Conservation (phyloP, 257 asterid species). For the Scutellaria barbata region DNA sequence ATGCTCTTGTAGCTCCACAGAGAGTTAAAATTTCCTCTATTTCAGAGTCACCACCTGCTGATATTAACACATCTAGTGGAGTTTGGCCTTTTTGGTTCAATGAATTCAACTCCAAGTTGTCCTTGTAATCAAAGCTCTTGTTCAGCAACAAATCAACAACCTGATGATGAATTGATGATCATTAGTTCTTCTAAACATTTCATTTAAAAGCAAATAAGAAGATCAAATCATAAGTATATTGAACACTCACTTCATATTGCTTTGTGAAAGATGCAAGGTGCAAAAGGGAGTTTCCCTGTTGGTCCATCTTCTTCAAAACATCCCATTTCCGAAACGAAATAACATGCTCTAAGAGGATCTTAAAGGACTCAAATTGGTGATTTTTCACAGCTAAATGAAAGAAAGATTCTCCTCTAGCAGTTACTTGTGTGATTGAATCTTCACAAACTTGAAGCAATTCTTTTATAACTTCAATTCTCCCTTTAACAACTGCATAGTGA, state of each 20-base stretch:
- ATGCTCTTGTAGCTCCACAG: slow-evolving; percentile 28
- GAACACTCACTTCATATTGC: slow-evolving; percentile 47
- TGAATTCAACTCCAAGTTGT: slow-evolving; percentile 44
- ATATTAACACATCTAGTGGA: slow-evolving; percentile 49
- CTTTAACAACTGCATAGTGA: slow-evolving; percentile 42
- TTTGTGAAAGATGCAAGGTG: slow-evolving; percentile 51
- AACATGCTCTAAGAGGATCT: slow-evolving; percentile 30
- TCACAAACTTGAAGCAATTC: slow-evolving; percentile 28
- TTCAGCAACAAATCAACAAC: slow-evolving; percentile 47
- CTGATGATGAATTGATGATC: slow-evolving; percentile 25
- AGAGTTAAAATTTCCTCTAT: slow-evolving; percentile 44
- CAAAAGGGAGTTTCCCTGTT: slow-evolving; percentile 49
- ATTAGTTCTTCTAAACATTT: no score
- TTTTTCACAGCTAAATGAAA: slow-evolving; percentile 44
- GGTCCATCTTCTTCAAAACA: slow-evolving; percentile 40
- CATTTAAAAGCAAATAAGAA: not conserved
- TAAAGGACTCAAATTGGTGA: slow-evolving; percentile 39
- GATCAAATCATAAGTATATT: not conserved
- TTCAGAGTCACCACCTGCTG: slow-evolving; percentile 43
- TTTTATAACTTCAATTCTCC: slow-evolving; percentile 30
- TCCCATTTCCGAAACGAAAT: not conserved
- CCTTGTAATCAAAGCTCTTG: slow-evolving; percentile 31
- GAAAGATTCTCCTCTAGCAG: slow-evolving; percentile 42
- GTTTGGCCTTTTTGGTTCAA: slow-evolving; percentile 50
- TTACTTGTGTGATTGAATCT: slow-evolving; percentile 32